phyloP scores from a whole-genome alignment of 192 early-diverging fungal genomes.

The Podila epigama region DNA sequence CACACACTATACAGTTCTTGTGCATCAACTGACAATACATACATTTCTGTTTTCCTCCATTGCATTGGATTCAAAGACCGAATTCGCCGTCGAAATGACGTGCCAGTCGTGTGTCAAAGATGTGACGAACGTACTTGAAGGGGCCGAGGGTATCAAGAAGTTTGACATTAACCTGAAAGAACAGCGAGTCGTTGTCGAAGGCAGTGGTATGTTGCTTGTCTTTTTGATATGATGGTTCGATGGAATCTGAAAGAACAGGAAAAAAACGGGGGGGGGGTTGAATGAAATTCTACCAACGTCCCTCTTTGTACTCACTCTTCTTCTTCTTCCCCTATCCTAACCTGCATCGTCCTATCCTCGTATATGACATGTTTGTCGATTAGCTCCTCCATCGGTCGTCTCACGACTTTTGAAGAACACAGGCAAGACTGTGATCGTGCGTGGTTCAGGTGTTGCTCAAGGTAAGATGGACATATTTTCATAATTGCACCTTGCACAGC shows the following conservation, averaged over 20 bases:
- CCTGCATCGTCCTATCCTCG: too few relatives aligned
- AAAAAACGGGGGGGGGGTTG: too few relatives aligned
- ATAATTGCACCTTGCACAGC: too few relatives aligned
- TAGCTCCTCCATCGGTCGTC: conserved; percentile 71
- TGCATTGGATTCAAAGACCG: conserved; percentile 55
- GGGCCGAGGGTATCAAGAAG: conserved; percentile 60
- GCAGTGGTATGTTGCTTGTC: conserved; percentile 55
- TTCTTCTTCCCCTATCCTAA: not conserved
- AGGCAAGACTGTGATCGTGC: conserved; percentile 78
- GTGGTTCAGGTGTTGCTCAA: conserved; percentile 73
- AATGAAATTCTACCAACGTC: not conserved
- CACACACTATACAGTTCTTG: not conserved
- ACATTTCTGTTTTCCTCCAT: not conserved
- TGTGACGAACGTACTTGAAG: conserved; percentile 64
- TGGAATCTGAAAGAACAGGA: too few relatives aligned
- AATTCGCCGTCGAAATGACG: conserved; percentile 89
- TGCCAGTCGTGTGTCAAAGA: conserved; percentile 81
- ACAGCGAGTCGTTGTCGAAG: conserved; percentile 80
- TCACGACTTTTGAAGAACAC: conserved; percentile 71
- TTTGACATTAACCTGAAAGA: conserved; percentile 71
- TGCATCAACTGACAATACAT: not conserved
- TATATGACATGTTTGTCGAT: too few relatives aligned
- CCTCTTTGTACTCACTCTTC: too few relatives aligned
- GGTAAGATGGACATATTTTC: conserved; percentile 40
- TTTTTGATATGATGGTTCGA: too few relatives aligned